Percentiles rank a stretch among this genome's conserved stretches.
Evolutionary conservation across 805 yeast genomes (phyloP).

Genomic region (Candida ulmi): DNA sequence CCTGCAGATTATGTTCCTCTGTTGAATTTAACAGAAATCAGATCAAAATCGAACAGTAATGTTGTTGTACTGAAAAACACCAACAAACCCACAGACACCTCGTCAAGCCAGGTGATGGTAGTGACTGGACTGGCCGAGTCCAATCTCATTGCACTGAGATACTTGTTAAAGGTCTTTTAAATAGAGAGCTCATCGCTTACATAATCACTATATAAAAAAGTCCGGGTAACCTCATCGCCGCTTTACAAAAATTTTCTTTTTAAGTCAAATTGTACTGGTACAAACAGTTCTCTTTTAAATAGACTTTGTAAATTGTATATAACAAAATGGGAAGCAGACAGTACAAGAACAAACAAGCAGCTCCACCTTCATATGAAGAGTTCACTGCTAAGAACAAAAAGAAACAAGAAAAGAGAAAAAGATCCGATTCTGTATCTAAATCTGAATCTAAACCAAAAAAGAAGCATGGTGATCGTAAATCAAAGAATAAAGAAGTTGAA

Average conservation of each 20-base stretch:
- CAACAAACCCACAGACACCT: too few species aligned
- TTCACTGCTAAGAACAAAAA: conserved; percentile 49
- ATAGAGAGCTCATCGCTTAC: too few species aligned
- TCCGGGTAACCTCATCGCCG: conserved; percentile 1
- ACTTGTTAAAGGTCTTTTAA: too few species aligned
- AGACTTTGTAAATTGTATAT: not conserved
- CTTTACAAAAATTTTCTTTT: not conserved
- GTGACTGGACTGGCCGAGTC: too few species aligned
- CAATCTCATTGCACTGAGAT: too few species aligned
- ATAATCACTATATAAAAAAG: too few species aligned
- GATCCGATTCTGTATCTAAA: conserved; percentile 26
- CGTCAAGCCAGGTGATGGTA: too few species aligned
- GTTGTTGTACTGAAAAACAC: not conserved
- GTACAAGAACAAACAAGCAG: conserved; percentile 88
- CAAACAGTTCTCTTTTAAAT: not conserved
- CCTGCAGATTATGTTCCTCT: not conserved
- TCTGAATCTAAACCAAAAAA: conserved; percentile 18
- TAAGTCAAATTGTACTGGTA: not conserved
- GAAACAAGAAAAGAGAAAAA: conserved; percentile 29
- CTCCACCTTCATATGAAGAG: conserved; percentile 86
- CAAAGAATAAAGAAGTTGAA: conserved; percentile 12
- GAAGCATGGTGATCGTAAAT: conserved; percentile 10
- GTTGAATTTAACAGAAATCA: not conserved
- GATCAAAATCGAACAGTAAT: not conserved
- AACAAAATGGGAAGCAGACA: conserved; percentile 75